Base-by-base conservation (phyloP, 352 stramenopile genomes). In the Phytophthora cryptogea region DNA sequence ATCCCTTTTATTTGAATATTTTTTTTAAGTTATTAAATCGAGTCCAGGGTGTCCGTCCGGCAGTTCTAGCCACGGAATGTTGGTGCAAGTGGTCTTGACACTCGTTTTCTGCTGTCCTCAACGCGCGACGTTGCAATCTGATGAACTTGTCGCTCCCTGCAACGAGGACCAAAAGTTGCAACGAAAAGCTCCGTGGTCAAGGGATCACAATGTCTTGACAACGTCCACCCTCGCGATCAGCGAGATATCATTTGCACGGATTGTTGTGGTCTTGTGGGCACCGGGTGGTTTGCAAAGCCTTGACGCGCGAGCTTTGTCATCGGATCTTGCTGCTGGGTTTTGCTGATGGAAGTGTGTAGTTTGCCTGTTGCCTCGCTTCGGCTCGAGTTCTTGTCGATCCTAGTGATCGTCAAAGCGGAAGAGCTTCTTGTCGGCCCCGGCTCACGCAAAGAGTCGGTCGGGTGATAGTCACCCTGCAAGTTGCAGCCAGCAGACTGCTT, bases 171-270 rank as follows among this genome's bases (percentile, higher is more conserved):
- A 23, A 23, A 23, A 23, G 20, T 2, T 23, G 20, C 20, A 23
- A 23, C 20, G 20, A 23, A 1, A 23, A 3, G 20, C 20, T 23
- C 20, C 20, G 2, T 23, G 20, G 20, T 2, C 20, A n/a, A 37
- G 32, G 32, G 33, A 39, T 39, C 8, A 39, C 33, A 8, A 10
- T 39, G 33, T 11, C 33, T 5, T 16, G 33, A 14, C 5, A 45
- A 30, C 17, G 41, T 55, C 54, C 43, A 4, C 44, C 54, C 28
- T 55, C 16, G 43, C 33, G 44, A 61, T 47, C 43, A 62, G 46
- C 44, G 54, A 63, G 28, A 63, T 56, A 63, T 66, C 44, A 54
- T 60, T 7, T 23, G 20, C 20, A 2, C 20, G 20, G 20, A 23
- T 16, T 58, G 28, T 13, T 44, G 33, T 35, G 8, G 8, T 2